These are phyloP conservation scores for Fusarium brevicatenulatum DNA, from an alignment of 2,329 filamentous ascomycete species.

Conservation along the genomic window DNA sequence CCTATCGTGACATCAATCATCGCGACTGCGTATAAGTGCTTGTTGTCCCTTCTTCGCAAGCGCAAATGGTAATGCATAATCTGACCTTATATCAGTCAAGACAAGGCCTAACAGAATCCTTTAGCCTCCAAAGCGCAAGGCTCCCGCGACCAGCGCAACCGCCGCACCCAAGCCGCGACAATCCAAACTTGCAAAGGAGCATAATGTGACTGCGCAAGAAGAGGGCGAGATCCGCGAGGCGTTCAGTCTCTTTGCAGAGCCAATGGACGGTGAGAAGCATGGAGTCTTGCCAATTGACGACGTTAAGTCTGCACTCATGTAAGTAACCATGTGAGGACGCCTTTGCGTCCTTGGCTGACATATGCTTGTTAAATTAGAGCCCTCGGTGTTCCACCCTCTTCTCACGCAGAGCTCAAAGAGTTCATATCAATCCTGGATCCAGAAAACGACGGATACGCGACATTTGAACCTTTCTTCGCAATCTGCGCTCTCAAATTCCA, in stretches of 20 bases:
- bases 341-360: not conserved
- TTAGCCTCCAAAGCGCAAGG: conserved; percentile 66
- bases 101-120: not conserved
- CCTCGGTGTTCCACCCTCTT: conserved; percentile 77
- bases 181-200: conserved; percentile 91
- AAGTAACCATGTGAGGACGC: conserved; percentile 46
- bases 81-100: not conserved
- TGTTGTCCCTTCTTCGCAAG: not conserved
- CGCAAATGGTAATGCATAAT: conserved; percentile 30
- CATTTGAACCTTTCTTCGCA: conserved; percentile 84
- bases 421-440: conserved; percentile 87
- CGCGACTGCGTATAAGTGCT: conserved; percentile 17
- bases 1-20: conserved; percentile 35
- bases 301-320: conserved; percentile 79
- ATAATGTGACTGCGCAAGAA: conserved; percentile 84
- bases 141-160: conserved; percentile 45
- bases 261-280: conserved; percentile 76
- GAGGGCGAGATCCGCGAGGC: conserved; percentile 93
- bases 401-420: conserved; percentile 74
- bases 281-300: conserved; percentile 75
- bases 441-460: conserved; percentile 78
- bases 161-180: conserved; percentile 61
- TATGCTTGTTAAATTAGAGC: conserved; percentile 63
- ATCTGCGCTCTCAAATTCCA: conserved; percentile 90
- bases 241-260: conserved; percentile 82